Percentiles rank a stretch among this genome's conserved stretches.
phyloP scores from a whole-genome alignment of 148 eudicot genomes.

The Amaranthus cruentus region DNA sequence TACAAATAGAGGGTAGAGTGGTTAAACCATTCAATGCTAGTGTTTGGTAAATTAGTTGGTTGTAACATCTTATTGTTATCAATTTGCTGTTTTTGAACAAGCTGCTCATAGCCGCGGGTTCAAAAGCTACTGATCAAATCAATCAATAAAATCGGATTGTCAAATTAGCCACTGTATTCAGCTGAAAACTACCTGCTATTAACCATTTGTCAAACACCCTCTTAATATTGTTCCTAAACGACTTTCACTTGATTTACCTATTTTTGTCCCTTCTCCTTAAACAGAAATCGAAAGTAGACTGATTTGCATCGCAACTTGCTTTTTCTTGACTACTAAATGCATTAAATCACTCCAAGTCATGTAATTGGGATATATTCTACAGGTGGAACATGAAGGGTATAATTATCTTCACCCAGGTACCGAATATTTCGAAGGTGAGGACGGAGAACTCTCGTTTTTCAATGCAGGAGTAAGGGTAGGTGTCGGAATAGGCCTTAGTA shows the following conservation, averaged over 20 bases:
- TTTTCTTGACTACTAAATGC: not conserved
- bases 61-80: too few species aligned
- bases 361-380: not conserved
- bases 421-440: slow-evolving; percentile 58
- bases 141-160: too few species aligned
- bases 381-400: slow-evolving; percentile 47
- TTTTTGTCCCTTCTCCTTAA: not conserved
- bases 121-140: too few species aligned
- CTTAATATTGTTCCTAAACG: not conserved
- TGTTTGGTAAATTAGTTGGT: too few species aligned
- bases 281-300: slow-evolving; percentile 1
- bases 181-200: too few species aligned
- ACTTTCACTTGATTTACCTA: not conserved
- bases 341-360: not conserved
- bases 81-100: too few species aligned
- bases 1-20: too few species aligned
- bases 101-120: too few species aligned
- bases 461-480: slow-evolving; percentile 76
- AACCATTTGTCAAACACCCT: too few species aligned
- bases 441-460: slow-evolving; percentile 70
- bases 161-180: too few species aligned
- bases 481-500: slow-evolving; percentile 65
- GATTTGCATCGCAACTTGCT: not conserved
- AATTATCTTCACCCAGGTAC: slow-evolving; percentile 23
- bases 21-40: too few species aligned